Conservation (phyloP, 108 stramenopile species). For the Skeletonema costatum region DNA sequence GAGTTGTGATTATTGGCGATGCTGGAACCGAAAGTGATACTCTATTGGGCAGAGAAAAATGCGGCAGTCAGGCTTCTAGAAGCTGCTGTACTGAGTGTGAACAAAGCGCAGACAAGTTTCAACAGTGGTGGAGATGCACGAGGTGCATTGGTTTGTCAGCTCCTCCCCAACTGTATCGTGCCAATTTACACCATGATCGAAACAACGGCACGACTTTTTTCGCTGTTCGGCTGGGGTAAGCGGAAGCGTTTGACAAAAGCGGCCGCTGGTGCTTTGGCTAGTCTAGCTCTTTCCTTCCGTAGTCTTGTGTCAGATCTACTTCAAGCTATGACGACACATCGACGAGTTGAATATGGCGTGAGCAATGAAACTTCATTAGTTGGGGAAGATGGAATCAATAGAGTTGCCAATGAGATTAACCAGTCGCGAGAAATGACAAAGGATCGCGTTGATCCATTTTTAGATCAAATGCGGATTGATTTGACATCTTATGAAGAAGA, state of each 20-base stretch:
- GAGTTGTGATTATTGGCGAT: conserved; percentile 50
- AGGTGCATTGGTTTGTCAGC: conserved; percentile 39
- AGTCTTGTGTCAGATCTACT: conserved; percentile 56
- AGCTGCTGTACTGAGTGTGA: conserved; percentile 9
- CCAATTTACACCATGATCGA: conserved; percentile 65
- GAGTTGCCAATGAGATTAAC: conserved; percentile 13
- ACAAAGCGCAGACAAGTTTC: conserved; percentile 13
- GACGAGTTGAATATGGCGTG: conserved; percentile 6
- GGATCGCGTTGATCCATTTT: conserved; percentile 46
- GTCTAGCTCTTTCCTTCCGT: conserved; percentile 41
- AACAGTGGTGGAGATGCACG: neutral
- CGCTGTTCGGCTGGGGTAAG: conserved; percentile 79
- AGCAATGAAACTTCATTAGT: conserved; percentile 6
- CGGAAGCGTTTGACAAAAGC: conserved; percentile 67
- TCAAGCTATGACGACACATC: conserved; percentile 23
- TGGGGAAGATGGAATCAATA: conserved; percentile 18
- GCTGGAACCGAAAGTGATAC: conserved; percentile 18
- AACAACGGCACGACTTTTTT: conserved; percentile 58
- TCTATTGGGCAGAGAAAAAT: conserved; percentile 23
- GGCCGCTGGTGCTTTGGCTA: conserved; percentile 56
- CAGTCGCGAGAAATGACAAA: conserved; percentile 30
- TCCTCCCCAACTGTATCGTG: conserved; percentile 63
- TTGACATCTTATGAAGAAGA: too few species aligned
- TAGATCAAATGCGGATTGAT: conserved; percentile 16
- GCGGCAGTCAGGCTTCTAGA: conserved; percentile 1